Percentiles rank a stretch among this genome's conserved stretches.
These are phyloP conservation scores for Salvia miltiorrhiza DNA, from an alignment of 257 asterid species.

Conservation along the genomic window DNA sequence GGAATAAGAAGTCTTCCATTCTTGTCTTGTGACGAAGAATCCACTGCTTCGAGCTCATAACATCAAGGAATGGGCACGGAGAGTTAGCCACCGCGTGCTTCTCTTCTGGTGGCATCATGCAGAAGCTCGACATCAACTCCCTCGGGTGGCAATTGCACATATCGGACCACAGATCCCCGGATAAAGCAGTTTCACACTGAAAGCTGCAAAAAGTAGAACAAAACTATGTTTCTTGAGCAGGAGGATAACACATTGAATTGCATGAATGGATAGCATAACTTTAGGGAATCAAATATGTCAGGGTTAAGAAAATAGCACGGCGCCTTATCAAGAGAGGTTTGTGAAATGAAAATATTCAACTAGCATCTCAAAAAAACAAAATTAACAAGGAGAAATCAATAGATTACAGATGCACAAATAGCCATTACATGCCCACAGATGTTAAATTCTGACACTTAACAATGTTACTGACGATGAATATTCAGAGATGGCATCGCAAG, in stretches of 20 bases:
- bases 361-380: neutral
- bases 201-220: slow-evolving; percentile 47
- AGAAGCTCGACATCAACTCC: slow-evolving; percentile 93
- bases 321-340: neutral
- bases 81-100: slow-evolving; percentile 78
- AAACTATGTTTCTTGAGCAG: neutral
- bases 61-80: no score
- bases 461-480: neutral
- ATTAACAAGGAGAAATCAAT: neutral
- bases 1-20: slow-evolving; percentile 6
- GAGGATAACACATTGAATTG: neutral
- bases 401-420: no score
- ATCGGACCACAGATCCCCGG: slow-evolving; percentile 94
- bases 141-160: slow-evolving; percentile 93
- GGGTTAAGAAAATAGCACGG: neutral
- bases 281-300: neutral
- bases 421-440: neutral
- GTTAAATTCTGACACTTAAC: neutral
- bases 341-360: neutral
- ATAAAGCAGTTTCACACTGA: slow-evolving; percentile 97
- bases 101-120: slow-evolving; percentile 97
- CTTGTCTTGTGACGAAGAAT: neutral
- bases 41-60: neutral
- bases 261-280: neutral
- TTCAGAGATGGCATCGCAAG: neutral